These are phyloP conservation scores for Durotheca rogersii DNA, from an alignment of 495 filamentous ascomycete species.

Conservation along the genomic window DNA sequence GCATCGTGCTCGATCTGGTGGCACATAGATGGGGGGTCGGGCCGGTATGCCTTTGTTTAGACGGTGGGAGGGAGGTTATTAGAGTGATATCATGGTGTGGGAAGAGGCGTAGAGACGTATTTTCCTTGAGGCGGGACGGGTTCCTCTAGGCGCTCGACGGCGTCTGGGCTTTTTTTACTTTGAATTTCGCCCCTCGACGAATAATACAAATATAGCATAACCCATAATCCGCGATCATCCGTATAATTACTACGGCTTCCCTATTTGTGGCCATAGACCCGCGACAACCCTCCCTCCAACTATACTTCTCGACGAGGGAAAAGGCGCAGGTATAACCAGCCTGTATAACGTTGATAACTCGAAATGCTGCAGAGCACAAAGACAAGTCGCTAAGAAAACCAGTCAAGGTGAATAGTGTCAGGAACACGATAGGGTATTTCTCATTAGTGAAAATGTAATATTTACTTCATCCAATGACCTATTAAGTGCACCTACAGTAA, in stretches of 20 bases:
- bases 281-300: too few relatives aligned
- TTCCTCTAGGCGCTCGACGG: conserved; percentile 22
- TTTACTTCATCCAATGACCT: conserved; percentile 38
- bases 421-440: background rate
- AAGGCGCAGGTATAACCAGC: too few relatives aligned
- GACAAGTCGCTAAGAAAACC: too few relatives aligned
- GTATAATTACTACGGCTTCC: too few relatives aligned
- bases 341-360: too few relatives aligned
- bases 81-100: conserved; percentile 32
- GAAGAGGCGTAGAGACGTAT: conserved; percentile 22
- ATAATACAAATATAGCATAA: conserved; percentile 10
- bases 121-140: conserved; percentile 8
- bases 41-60: background rate
- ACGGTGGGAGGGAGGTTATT: background rate
- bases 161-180: conserved; percentile 22
- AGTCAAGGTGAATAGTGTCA: background rate
- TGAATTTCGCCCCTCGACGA: conserved; percentile 15
- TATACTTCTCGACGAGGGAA: too few relatives aligned
- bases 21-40: too few relatives aligned
- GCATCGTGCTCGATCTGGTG: too few relatives aligned
- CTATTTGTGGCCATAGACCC: too few relatives aligned
- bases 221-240: too few relatives aligned
- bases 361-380: background rate
- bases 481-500: conserved; percentile 49
- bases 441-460: conserved; percentile 22